Evolutionary conservation across 345 rosid genomes (phyloP).

Genomic region (Ricinus communis): DNA sequence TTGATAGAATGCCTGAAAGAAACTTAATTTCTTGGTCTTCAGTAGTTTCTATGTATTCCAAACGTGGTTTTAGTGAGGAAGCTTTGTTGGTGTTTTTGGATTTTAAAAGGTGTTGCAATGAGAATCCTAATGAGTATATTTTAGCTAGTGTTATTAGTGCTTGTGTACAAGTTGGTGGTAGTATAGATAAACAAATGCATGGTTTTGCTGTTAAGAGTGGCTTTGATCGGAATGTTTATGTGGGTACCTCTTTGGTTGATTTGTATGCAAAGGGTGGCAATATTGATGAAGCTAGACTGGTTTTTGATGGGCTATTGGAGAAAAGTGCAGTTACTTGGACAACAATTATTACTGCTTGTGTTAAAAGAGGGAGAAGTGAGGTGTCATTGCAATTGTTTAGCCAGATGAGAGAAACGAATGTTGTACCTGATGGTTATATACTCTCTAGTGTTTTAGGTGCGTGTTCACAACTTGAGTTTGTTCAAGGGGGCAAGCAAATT

Average conservation of each 20-base stretch:
- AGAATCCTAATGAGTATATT: slow-evolving; percentile 54
- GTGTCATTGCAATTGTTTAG: slow-evolving; percentile 49
- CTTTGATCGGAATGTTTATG: slow-evolving; percentile 56
- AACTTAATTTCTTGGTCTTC: slow-evolving; percentile 76
- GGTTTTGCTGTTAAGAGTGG: slow-evolving; percentile 53
- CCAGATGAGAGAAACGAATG: slow-evolving; percentile 36
- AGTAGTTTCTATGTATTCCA: slow-evolving; percentile 58
- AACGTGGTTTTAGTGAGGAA: slow-evolving; percentile 42
- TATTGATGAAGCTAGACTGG: slow-evolving; percentile 53
- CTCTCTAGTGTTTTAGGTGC: slow-evolving; percentile 63
- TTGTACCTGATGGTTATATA: slow-evolving; percentile 52
- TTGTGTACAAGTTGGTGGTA: slow-evolving; percentile 34
- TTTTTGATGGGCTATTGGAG: slow-evolving; percentile 54
- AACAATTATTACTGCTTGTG: slow-evolving; percentile 59
- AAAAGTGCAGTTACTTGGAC: slow-evolving; percentile 69
- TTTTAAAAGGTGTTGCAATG: slow-evolving; percentile 38
- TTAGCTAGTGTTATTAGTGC: slow-evolving; percentile 66
- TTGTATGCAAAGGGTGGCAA: slow-evolving; percentile 49
- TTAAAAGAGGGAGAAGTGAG: slow-evolving; percentile 54
- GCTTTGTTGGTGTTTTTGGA: slow-evolving; percentile 45
- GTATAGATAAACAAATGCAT: slow-evolving; percentile 54
- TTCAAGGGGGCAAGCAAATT: slow-evolving; percentile 68
- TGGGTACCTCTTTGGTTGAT: slow-evolving; percentile 66
- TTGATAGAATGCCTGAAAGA: slow-evolving; percentile 56
- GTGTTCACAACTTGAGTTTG: slow-evolving; percentile 48